Evolutionary conservation across 495 filamentous ascomycete genomes (phyloP).

Genomic region (Glonium stellatum): DNA sequence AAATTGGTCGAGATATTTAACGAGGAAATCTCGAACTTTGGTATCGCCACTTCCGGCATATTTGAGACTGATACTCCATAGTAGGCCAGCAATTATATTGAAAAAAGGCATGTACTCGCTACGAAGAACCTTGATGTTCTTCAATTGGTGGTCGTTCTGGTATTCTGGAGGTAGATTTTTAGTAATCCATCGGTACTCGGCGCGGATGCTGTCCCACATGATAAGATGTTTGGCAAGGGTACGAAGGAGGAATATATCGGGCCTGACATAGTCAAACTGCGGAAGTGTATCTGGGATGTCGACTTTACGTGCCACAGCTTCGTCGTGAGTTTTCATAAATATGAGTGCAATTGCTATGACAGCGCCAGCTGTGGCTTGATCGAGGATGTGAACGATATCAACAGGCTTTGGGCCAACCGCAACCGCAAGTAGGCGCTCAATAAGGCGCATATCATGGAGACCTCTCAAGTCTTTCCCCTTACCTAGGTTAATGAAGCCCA

Average conservation of each 20-base stretch:
- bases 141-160: slow-evolving; percentile 48
- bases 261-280: slow-evolving; percentile 90
- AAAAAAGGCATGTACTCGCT: slow-evolving; percentile 84
- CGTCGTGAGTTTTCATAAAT: slow-evolving; percentile 94
- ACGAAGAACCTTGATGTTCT: slow-evolving; percentile 47
- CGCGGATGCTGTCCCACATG: slow-evolving; percentile 78
- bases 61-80: slow-evolving; percentile 74
- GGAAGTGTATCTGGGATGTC: slow-evolving; percentile 82
- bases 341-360: slow-evolving; percentile 87
- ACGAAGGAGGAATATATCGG: slow-evolving; percentile 84
- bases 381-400: slow-evolving; percentile 80
- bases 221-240: slow-evolving; percentile 90
- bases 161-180: slow-evolving; percentile 64
- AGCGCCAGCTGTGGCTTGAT: slow-evolving; percentile 84
- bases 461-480: slow-evolving; percentile 83
- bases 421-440: slow-evolving; percentile 76
- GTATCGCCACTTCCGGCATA: slow-evolving; percentile 76
- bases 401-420: slow-evolving; percentile 84
- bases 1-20: slow-evolving; percentile 81
- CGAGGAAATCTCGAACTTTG: slow-evolving; percentile 67
- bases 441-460: slow-evolving; percentile 87
- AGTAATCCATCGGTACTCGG: slow-evolving; percentile 65
- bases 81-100: slow-evolving; percentile 84
- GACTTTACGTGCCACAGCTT: slow-evolving; percentile 81
- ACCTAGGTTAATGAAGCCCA: slow-evolving; percentile 91